phyloP scores from a whole-genome alignment of 805 yeast species.

The Ogataea parapolymorpha region DNA sequence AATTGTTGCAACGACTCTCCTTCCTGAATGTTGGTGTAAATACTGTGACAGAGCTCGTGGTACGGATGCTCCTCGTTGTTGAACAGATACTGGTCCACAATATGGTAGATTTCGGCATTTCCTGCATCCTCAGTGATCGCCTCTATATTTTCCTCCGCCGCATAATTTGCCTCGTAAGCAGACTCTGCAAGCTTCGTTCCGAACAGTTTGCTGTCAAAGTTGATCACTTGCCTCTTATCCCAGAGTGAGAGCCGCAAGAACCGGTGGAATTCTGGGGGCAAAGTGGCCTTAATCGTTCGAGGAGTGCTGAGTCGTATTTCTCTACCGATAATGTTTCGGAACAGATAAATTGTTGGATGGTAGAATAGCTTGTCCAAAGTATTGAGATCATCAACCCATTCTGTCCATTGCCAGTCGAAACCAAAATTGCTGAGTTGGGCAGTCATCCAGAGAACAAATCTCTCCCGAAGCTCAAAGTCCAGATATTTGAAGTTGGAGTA shows the following conservation, averaged over 20 bases:
- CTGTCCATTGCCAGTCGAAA: conserved; percentile 97
- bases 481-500: conserved; percentile 62
- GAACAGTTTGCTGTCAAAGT: conserved; percentile 36
- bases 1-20: conserved; percentile 30
- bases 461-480: conserved; percentile 71
- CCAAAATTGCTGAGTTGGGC: conserved; percentile 91
- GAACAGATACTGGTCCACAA: conserved; percentile 34
- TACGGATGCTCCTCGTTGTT: conserved; percentile 33
- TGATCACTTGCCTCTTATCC: conserved; percentile 32
- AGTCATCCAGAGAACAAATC: conserved; percentile 87
- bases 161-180: conserved; percentile 15
- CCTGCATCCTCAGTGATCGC: conserved; percentile 21
- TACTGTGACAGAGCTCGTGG: conserved; percentile 31
- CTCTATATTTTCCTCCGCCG: conserved; percentile 19
- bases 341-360: conserved; percentile 73
- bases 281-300: conserved; percentile 64
- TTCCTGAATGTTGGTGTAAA: conserved; percentile 33
- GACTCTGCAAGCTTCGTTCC: conserved; percentile 28
- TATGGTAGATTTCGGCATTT: conserved; percentile 30
- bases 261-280: conserved; percentile 55
- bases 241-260: conserved; percentile 45
- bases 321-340: conserved; percentile 75
- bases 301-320: conserved; percentile 82
- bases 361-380: conserved; percentile 43
- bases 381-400: conserved; percentile 71